Base-by-base conservation (phyloP, 805 yeast species). In the Candida ponderosae region DNA sequence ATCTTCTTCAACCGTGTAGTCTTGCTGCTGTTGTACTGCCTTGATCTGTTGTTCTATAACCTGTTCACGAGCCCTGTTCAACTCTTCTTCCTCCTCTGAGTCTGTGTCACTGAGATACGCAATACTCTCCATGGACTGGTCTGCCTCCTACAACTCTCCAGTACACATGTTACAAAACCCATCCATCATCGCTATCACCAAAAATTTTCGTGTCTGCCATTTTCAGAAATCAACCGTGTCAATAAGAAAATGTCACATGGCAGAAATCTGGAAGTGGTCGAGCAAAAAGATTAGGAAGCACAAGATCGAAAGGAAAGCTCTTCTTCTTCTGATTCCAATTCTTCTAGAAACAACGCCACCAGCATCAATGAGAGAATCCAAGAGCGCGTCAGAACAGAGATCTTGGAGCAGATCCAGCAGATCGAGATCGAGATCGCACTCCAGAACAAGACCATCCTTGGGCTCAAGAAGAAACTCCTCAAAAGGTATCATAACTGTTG, bases 381-480 rank as follows among this genome's bases (percentile, higher is more conserved):
- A 24, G 13, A 11, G n/a, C 14, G 7, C 24, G 7, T 21, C 11
- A 9, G 24, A 21, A 6, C 28, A 24, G 14, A 7, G 13, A 6
- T 11, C 28, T 24, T 6, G 28, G 6, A 24, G 14, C 28, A 24
- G n/a, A 11, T 13, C 15, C 6, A n/a, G 28, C 6, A 29, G 29
- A 23, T 32, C 39, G 4, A 23, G 36, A 9, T 37, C 40, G 8
- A 33, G 40, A 20, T 37, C 40, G 3, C 34, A 33, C 10, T 37
- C 40, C 14, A 29, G 29, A 39, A 40, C 11, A 3, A 40, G 35
- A 19, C 36, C 38, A 14, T 37, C 36, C 27, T 32, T 35, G 19
- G 39, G 31, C 4, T 5, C 31, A 14, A 38, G 37, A 31, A 34
- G 13, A 23, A 31, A 7, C 17, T 31, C 35, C 4, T 29, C 38